A percentile compares a stretch with the other conserved stretches of the same genome.
These are phyloP conservation scores for Yarrowia sp. DNA, from an alignment of 805 yeast genomes.

Conservation along the genomic window DNA sequence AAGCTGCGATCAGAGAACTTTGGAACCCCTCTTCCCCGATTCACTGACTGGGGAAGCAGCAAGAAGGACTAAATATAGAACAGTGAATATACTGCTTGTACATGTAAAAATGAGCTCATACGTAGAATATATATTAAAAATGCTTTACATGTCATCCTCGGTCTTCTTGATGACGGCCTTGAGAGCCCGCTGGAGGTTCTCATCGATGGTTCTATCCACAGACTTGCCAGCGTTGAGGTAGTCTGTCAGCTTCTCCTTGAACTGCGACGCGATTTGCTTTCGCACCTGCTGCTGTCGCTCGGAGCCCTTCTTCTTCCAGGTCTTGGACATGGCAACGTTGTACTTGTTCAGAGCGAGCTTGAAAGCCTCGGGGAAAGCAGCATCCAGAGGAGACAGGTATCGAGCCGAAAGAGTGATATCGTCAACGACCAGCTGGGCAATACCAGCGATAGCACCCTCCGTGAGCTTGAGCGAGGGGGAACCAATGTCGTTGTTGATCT, in stretches of 20 bases:
- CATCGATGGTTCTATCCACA: conserved; percentile 27
- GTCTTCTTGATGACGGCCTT: conserved; percentile 28
- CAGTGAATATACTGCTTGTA: neutral
- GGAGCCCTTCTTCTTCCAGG: conserved; percentile 18
- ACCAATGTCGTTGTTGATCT: neutral
- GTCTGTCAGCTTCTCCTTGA: conserved; percentile 34
- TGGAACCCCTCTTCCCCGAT: conserved; percentile 16
- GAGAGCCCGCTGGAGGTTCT: conserved; percentile 30
- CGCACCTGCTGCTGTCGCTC: conserved; percentile 24
- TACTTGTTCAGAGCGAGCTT: conserved; percentile 71
- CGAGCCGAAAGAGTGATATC: conserved; percentile 71
- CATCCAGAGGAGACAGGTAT: conserved; percentile 44
- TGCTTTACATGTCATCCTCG: conserved; percentile 7
- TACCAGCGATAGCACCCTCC: conserved; percentile 35
- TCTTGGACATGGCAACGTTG: conserved; percentile 37
- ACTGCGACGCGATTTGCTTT: conserved; percentile 31
- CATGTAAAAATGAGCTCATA: neutral
- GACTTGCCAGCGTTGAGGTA: conserved; percentile 27
- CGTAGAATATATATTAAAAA: neutral
- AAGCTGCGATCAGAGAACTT: conserved; percentile 22
- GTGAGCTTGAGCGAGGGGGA: conserved; percentile 28
- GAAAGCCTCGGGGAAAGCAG: conserved; percentile 55
- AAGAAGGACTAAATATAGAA: conserved; percentile 22
- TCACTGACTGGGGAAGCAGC: conserved; percentile 15
- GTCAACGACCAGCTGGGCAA: conserved; percentile 38